Conservation (phyloP, 139 green algal genomes). For the Pseudopediastrum boryanum region DNA sequence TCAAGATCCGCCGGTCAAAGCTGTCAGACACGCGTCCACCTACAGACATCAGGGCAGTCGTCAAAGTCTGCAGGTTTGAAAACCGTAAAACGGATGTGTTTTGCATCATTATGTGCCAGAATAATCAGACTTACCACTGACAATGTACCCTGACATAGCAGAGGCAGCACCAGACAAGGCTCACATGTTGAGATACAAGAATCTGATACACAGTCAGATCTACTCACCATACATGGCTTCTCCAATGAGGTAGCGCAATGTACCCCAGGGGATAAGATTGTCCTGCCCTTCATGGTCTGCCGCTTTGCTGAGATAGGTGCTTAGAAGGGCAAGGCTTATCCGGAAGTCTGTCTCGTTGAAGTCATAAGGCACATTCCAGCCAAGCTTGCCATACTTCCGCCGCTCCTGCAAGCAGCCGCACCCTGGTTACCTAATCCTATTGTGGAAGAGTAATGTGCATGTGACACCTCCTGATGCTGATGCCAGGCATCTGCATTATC, state of each 20-base stretch:
- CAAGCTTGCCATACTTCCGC: conserved; percentile 92
- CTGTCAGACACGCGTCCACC: conserved; percentile 85
- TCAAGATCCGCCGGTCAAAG: conserved; percentile 85
- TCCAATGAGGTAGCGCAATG: conserved; percentile 56
- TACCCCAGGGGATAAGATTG: conserved; percentile 78
- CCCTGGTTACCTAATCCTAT: too few species aligned
- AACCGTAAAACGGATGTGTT: too few species aligned
- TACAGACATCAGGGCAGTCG: not conserved
- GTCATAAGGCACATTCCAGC: conserved; percentile 93
- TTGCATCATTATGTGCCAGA: too few species aligned
- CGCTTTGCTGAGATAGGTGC: conserved; percentile 84
- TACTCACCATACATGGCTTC: conserved; percentile 41
- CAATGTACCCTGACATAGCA: too few species aligned
- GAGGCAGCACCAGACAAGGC: too few species aligned
- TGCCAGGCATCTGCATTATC: too few species aligned
- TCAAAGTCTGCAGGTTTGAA: too few species aligned
- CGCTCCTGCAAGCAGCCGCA: conserved; percentile 72
- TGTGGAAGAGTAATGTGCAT: too few species aligned
- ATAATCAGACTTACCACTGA: too few species aligned
- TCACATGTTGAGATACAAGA: too few species aligned
- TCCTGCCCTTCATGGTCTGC: not conserved
- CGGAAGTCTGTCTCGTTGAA: conserved; percentile 96
- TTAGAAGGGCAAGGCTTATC: conserved; percentile 85
- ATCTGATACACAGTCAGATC: too few species aligned
- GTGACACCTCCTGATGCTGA: too few species aligned